These are phyloP conservation scores for Beta macrorhiza DNA, from an alignment of 179 eudicot genomes.

Conservation along the genomic window DNA sequence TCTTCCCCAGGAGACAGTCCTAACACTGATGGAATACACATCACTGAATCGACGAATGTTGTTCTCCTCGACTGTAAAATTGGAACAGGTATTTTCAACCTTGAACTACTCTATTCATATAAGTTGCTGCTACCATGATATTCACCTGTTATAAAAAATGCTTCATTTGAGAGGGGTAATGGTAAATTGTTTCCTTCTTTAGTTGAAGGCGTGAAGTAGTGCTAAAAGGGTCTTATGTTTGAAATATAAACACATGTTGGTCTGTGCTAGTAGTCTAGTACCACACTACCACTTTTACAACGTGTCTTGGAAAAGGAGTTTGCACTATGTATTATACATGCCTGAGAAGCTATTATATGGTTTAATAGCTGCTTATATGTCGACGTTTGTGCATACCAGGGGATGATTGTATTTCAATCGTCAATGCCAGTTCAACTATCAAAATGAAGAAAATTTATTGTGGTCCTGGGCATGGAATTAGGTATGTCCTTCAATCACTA, in stretches of 20 bases:
- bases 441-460: slow-evolving; percentile 86
- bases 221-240: background rate
- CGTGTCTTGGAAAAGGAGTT: background rate
- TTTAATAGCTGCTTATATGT: background rate
- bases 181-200: background rate
- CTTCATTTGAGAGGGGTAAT: background rate
- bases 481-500: slow-evolving; percentile 39
- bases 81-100: slow-evolving; percentile 60
- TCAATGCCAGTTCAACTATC: slow-evolving; percentile 70
- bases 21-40: slow-evolving; percentile 56
- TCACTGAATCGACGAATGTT: slow-evolving; percentile 70
- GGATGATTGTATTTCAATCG: slow-evolving; percentile 91
- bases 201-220: background rate
- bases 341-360: background rate
- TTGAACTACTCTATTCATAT: slow-evolving; percentile 7
- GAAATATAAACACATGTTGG: background rate
- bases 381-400: slow-evolving; percentile 40
- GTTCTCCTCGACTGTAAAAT: slow-evolving; percentile 50
- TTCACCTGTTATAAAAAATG: background rate
- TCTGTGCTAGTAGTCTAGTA: background rate
- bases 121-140: background rate
- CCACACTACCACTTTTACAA: no score
- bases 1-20: slow-evolving; percentile 60
- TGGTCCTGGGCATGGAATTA: slow-evolving; percentile 98
- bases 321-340: background rate